Conservation (phyloP, 495 filamentous ascomycete species). For the Penicillium argentinense region DNA sequence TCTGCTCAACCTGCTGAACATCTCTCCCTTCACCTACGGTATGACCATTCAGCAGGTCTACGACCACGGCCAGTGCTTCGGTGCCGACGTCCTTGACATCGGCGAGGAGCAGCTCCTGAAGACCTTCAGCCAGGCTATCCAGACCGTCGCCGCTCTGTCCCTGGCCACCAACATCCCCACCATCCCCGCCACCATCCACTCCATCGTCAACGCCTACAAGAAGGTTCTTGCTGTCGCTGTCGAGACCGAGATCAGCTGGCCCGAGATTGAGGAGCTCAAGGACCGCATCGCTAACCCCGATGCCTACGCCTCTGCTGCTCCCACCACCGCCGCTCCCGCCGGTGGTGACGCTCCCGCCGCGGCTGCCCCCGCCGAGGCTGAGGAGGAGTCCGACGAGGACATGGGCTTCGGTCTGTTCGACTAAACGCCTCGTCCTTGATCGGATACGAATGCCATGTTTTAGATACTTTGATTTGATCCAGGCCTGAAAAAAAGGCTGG, state of each 20-base stretch:
- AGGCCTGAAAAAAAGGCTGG: conserved; percentile 26
- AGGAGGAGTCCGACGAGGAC: conserved; percentile 49
- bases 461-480: conserved; percentile 37
- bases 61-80: conserved; percentile 91
- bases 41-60: conserved; percentile 96
- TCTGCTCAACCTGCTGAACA: conserved; percentile 99
- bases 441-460: conserved; percentile 42
- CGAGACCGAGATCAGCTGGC: conserved; percentile 90
- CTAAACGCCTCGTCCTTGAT: conserved; percentile 40
- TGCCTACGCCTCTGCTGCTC: conserved; percentile 80
- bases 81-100: conserved; percentile 82
- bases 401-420: conserved; percentile 61
- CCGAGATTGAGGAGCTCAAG: conserved; percentile 95
- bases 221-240: conserved; percentile 88
- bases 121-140: conserved; percentile 77
- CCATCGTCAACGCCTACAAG: conserved; percentile 95
- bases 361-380: conserved; percentile 53
- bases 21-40: conserved; percentile 99
- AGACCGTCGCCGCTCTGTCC: conserved; percentile 84
- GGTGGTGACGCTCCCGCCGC: conserved; percentile 52
- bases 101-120: conserved; percentile 87
- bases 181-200: conserved; percentile 94
- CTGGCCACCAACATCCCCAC: conserved; percentile 93
- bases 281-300: conserved; percentile 99
- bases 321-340: conserved; percentile 57